Conservation (phyloP, 2,329 filamentous ascomycete species). For the Albifimbria verrucaria region DNA sequence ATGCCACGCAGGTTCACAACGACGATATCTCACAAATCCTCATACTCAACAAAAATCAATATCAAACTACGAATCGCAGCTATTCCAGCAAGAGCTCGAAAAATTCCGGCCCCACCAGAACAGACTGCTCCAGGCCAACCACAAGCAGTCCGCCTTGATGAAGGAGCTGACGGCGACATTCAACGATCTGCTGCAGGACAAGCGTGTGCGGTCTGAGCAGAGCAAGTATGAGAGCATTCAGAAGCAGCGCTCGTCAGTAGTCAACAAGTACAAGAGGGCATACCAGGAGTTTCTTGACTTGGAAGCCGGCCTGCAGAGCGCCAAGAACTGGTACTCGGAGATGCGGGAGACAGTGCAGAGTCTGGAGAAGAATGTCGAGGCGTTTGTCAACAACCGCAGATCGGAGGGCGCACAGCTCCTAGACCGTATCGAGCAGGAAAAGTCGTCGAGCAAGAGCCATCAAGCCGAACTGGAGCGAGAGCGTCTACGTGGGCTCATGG, state of each 20-base stretch:
- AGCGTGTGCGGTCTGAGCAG: constrained; percentile 88
- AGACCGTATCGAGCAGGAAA: constrained; percentile 79
- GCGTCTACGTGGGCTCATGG: constrained; percentile 85
- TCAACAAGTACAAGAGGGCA: constrained; percentile 84
- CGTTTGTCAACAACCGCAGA: constrained; percentile 91
- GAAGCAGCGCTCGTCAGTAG: constrained; percentile 73
- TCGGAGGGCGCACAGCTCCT: constrained; percentile 89
- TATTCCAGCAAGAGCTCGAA: constrained; percentile 95
- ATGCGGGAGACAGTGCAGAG: constrained; percentile 95
- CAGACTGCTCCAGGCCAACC: constrained; percentile 84
- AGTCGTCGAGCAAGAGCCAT: constrained; percentile 54
- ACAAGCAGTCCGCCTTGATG: constrained; percentile 91
- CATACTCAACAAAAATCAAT: constrained; percentile 98
- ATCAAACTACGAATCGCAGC: constrained; percentile 82
- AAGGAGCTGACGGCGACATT: constrained; percentile 90
- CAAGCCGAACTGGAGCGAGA: constrained; percentile 84
- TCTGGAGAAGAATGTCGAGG: constrained; percentile 91
- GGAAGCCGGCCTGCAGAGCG: constrained; percentile 78
- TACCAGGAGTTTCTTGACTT: constrained; percentile 93
- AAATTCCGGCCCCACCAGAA: constrained; percentile 95
- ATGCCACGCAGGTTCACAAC: constrained; percentile 68
- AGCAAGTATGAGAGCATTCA: constrained; percentile 91
- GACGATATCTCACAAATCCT: constrained; percentile 97
- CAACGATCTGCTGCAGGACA: constrained; percentile 86
- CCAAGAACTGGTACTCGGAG: constrained; percentile 90